Base-by-base conservation (phyloP, 345 rosid species). In the Euclidium syriacum region DNA sequence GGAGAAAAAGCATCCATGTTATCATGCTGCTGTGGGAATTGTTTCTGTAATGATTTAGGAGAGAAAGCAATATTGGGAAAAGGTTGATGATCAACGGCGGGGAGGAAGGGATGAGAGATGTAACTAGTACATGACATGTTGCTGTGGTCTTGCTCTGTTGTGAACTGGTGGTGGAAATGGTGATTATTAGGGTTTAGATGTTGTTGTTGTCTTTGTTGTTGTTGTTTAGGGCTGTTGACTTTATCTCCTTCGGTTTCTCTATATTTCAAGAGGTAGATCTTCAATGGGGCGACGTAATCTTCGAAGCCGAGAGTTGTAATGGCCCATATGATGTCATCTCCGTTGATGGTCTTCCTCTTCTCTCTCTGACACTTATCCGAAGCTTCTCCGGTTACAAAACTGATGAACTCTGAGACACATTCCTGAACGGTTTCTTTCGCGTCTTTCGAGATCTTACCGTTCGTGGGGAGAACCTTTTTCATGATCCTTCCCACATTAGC, bases 401-500 rank as follows among this genome's bases (percentile, higher is more conserved):
- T 85, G 3, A 85, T 83, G 78, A 86, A 83, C 78, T 83, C 89
- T 0, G 89, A 86, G 3, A 86, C 87, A 19, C 90, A 86, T 79
- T 86, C 94, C 54, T 86, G 87, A 30, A 83, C 85, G 9, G 89
- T 83, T 63, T 81, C 94, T 52, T 86, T 86, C 0, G 87, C 87
- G 7, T 86, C 90, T 58, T 86, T 86, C 0, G 94, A 83, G 65
- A 86, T 86, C 55, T 81, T 86, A 7, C 87, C 90, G 3, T 80
- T 86, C 27, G 64, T 74, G 0, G 90, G 90, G 34, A 86, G 79
- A 55, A 80, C 84, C 24, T 86, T 86, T 44, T 86, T 86, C 90
- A 83, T 86, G 43, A 86, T 86, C 54, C 94, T 82, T 4, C 94
- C 90, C 15, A 83, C 91, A 35, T 83, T 86, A 9, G 90, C 90